These are phyloP conservation scores for Cinnamomum chago DNA, from an alignment of 164 flowering plant species.

Conservation along the genomic window DNA sequence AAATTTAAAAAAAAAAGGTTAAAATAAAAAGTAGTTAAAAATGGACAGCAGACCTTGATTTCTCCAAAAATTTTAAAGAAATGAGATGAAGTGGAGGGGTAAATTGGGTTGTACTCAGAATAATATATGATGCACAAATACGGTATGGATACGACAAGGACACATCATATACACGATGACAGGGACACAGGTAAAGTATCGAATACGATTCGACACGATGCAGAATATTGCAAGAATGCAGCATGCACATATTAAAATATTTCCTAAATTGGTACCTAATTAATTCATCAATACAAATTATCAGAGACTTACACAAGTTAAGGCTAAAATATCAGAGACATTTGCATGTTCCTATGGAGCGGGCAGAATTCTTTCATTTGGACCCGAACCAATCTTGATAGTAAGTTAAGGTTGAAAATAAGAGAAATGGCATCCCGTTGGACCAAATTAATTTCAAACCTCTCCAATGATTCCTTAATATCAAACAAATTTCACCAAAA, in stretches of 20 bases:
- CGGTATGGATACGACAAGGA: no score
- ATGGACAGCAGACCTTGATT: neutral
- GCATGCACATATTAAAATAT: neutral
- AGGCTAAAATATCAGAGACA: neutral
- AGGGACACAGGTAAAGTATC: no score
- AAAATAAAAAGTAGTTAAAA: neutral
- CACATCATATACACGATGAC: no score
- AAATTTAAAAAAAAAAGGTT: neutral
- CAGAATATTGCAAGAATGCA: neutral
- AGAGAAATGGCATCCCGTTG: neutral
- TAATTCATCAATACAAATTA: neutral
- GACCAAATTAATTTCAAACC: no score
- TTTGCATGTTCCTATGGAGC: neutral
- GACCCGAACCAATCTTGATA: neutral
- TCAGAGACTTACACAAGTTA: neutral
- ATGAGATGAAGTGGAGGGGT: neutral
- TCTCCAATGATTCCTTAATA: no score
- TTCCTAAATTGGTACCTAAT: neutral
- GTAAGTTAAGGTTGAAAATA: neutral
- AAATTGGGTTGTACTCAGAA: neutral
- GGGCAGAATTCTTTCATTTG: neutral
- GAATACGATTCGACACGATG: no score
- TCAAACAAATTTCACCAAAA: no score
- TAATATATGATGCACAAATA: no score
- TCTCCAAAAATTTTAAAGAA: neutral